Base-by-base conservation (phyloP, 495 filamentous ascomycete genomes). In the Aspergillus mulundensis region DNA sequence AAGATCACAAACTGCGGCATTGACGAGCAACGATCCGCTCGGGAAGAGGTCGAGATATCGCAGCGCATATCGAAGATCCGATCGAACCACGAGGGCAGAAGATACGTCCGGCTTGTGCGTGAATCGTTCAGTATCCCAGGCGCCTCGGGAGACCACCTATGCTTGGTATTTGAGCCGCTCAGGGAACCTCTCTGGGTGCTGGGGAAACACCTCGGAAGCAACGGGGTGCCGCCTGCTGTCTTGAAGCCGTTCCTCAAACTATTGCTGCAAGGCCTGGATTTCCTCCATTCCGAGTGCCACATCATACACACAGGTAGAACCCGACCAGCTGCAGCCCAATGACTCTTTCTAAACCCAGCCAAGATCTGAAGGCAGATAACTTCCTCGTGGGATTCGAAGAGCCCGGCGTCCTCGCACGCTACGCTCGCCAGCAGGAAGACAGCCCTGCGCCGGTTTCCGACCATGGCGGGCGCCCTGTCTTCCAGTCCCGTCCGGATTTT, bases 271-370 rank as follows among this genome's bases (percentile, higher is more conserved):
- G 89, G 88, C 12, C 77, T 95, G n/a, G 88, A 93, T 64, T 93
- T 91, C 69, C 81, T 95, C 21, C 89, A 95, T 61, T 77, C 88
- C 32, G 86, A 90, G 65, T 95, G 90, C 73, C 88, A 87, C 64
- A 89, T 93, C 70, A 91, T 93, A 59, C 90, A 95, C 70, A 92
- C 90, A 19, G 90, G 92, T 77, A n/a, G n/a, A n/a, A n/a, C n/a
- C n/a, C n/a, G n/a, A n/a, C n/a, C n/a, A n/a, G n/a, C n/a, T n/a
- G n/a, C n/a, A n/a, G n/a, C n/a, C n/a, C n/a, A n/a, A n/a, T n/a
- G n/a, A n/a, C n/a, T n/a, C 25, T 28, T 28, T 8, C 25, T 28
- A 1, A 56, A 19, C 11, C 11, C 19, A 2, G 24, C 19, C 7
- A 24, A 58, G 55, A 61, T 47, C 39, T 53, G 48, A 54, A 57